These are phyloP conservation scores for Neurospora sp. DNA, from an alignment of 495 filamentous ascomycete genomes.

Conservation along the genomic window DNA sequence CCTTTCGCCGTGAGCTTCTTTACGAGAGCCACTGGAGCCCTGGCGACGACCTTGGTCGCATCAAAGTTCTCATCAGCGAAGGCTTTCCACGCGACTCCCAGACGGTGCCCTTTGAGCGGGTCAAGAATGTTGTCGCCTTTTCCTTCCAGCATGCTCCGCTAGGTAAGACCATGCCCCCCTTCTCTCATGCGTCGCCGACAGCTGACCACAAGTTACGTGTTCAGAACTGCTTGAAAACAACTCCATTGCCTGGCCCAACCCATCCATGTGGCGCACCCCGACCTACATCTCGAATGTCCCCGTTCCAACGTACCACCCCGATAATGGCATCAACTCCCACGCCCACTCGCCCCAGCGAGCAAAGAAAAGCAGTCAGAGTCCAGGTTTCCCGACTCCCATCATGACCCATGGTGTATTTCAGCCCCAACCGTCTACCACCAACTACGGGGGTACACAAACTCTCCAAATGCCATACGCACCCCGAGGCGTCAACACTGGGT, in stretches of 20 bases:
- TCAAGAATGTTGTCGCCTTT: constrained; percentile 67
- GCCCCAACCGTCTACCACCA: constrained; percentile 8
- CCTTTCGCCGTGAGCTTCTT: constrained; percentile 62
- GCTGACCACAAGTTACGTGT: background rate
- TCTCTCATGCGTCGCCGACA: background rate
- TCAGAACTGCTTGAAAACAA: constrained; percentile 62
- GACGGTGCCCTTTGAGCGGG: constrained; percentile 50
- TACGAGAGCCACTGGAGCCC: constrained; percentile 64
- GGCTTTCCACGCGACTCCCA: constrained; percentile 48
- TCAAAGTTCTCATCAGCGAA: constrained; percentile 71
- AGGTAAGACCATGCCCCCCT: constrained; percentile 35
- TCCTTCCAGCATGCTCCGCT: constrained; percentile 82
- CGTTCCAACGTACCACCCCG: constrained; percentile 29
- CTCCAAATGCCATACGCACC: constrained; percentile 13
- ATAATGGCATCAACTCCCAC: constrained; percentile 31
- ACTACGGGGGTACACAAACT: constrained; percentile 9
- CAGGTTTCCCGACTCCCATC: constrained; percentile 1
- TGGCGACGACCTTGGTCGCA: constrained; percentile 57
- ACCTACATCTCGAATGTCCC: constrained; percentile 26
- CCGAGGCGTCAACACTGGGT: constrained; percentile 6
- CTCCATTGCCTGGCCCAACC: constrained; percentile 76
- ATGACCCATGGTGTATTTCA: constrained; percentile 4
- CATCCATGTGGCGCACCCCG: constrained; percentile 55
- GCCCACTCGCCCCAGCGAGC: constrained; percentile 28
- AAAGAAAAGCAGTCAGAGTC: constrained; percentile 5